Base-by-base conservation (phyloP, 176 grass and related monocot genomes). In the Rhynchospora pubera region DNA sequence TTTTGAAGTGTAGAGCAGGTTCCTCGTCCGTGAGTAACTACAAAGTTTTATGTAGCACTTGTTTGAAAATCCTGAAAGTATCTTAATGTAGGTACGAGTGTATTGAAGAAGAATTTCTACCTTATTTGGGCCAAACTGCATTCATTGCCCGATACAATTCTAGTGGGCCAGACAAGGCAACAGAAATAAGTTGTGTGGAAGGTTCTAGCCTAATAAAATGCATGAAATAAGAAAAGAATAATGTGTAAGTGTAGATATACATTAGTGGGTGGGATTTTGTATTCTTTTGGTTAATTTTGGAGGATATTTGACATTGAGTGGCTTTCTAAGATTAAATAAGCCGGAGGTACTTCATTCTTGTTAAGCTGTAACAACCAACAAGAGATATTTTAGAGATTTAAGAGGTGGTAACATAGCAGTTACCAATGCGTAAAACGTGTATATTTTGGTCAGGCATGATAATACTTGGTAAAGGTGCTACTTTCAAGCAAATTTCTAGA, bases 71-170 rank as follows among this genome's bases (percentile, higher is more conserved):
- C 46, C 19, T 28, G 1, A 52, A 15, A 23, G 7, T 53, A 26
- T 75, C 26, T 52, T 28, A 15, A 74, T 84, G 82, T 34, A 84
- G 82, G 82, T 75, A 84, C 26, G 63, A 61, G 51, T 83, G 85
- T 79, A 87, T 91, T 42, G 65, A 94, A 81, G 84, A 93, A 52
- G 87, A 91, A 70, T 83, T 91, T 43, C 79, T 89, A 44, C 66
- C 81, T 83, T 73, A 71, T 62, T 85, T 93, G 39, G 50, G 18
- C 5, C 71, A 58, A n/a, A 74, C 48, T 32, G 80, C 80, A 82
- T 59, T 13, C 71, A 85, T 89, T 44, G 60, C 89, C 2, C 16
- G 77, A 7, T 85, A 87, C 86, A 73, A 69, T 61, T 62, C 87
- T 2, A 65, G 81, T 23, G 91, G 91, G 7, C 83, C 83, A 2